Percentiles rank a stretch among this genome's conserved stretches.
Conservation (phyloP, 306 rosid species). For the Spatholobus suberectus region DNA sequence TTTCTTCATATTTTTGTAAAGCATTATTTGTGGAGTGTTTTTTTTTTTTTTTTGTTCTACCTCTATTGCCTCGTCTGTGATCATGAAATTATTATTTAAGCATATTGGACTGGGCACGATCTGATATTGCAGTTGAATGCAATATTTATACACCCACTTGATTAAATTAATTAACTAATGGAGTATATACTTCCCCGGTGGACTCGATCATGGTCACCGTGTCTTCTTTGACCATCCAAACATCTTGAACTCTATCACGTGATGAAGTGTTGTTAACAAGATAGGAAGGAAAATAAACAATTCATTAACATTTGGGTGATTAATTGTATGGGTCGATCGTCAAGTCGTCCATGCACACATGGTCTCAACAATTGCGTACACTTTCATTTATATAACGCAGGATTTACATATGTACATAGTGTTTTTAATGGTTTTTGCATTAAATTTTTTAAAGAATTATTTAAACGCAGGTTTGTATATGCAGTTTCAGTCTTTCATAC, state of each 20-base stretch:
- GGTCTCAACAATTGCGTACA: conserved; percentile 23
- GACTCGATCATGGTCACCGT: conserved; percentile 24
- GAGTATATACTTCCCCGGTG: neutral
- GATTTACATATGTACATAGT: neutral
- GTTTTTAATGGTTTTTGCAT: neutral
- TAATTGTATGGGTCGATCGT: neutral
- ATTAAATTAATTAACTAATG: conserved; percentile 10
- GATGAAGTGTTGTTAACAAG: conserved; percentile 32
- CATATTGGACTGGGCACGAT: neutral
- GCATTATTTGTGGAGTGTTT: neutral
- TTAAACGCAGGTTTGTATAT: no score
- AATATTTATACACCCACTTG: conserved; percentile 19
- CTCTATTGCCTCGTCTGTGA: neutral
- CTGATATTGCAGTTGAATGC: conserved; percentile 24
- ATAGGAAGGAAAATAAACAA: neutral
- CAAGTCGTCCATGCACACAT: conserved; percentile 13
- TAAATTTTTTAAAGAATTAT: no score
- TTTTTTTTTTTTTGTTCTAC: neutral
- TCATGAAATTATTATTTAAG: neutral
- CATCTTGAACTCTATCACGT: conserved; percentile 32
- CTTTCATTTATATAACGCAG: neutral
- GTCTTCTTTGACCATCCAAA: conserved; percentile 40
- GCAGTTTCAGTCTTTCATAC: no score
- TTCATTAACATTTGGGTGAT: conserved; percentile 4
- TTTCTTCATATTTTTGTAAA: neutral